Evolutionary conservation across 805 yeast species (phyloP).

Genomic region (Pichia cephalocereana): DNA sequence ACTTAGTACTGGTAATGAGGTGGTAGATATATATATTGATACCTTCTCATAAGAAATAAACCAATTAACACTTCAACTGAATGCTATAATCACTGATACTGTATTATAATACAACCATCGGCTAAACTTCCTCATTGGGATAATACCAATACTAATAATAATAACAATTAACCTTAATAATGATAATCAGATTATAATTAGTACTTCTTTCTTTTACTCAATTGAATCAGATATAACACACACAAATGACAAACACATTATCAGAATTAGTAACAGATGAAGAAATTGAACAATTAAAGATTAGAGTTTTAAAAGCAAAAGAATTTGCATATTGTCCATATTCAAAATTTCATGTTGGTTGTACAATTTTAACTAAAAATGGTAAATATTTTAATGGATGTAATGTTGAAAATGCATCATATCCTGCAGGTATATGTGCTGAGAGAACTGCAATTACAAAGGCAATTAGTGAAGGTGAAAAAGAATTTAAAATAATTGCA

Average conservation of each 20-base stretch:
- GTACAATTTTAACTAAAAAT: slow-evolving; percentile 47
- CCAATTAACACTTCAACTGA: no score
- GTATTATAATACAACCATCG: no score
- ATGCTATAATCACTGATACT: no score
- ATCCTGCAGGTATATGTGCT: slow-evolving; percentile 71
- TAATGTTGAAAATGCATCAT: slow-evolving; percentile 89
- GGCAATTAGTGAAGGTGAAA: slow-evolving; percentile 39
- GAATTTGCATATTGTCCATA: slow-evolving; percentile 58
- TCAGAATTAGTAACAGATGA: background rate
- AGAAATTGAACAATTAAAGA: background rate
- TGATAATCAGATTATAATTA: no score
- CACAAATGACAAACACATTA: background rate
- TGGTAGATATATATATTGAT: no score
- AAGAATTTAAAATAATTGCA: slow-evolving; percentile 49
- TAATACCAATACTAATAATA: no score
- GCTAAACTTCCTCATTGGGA: no score
- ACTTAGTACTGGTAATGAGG: no score
- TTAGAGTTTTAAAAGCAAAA: slow-evolving; percentile 12
- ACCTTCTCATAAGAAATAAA: no score
- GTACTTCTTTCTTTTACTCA: no score
- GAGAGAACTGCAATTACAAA: slow-evolving; percentile 58
- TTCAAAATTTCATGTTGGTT: slow-evolving; percentile 78
- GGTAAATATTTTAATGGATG: slow-evolving; percentile 60
- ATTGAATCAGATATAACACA: no score
- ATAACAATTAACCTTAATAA: no score